These are phyloP conservation scores for Tetrapyrgos nigripes DNA, from an alignment of 1,284 basidiomycete species.

Conservation along the genomic window DNA sequence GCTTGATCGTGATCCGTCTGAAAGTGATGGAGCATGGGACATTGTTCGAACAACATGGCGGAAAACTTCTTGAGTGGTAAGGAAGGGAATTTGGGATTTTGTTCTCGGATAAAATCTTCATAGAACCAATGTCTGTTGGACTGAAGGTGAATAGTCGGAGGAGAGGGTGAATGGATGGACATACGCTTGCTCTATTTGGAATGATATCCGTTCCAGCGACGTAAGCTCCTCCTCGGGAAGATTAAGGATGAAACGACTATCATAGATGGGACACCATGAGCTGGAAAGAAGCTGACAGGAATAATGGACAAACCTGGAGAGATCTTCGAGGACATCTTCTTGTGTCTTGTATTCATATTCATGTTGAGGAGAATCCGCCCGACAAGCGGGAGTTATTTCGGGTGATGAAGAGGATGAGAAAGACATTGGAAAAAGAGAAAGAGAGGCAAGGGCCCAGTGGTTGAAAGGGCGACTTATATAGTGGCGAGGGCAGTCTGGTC, in stretches of 20 bases:
- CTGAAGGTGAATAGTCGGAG: slow-evolving; percentile 16
- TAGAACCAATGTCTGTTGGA: slow-evolving; percentile 95
- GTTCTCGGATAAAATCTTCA: slow-evolving; percentile 96
- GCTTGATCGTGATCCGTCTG: slow-evolving; percentile 85
- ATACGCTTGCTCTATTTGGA: slow-evolving; percentile 99
- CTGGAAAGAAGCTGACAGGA: slow-evolving; percentile 14
- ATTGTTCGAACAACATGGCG: slow-evolving; percentile 88
- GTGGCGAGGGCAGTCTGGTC: slow-evolving; percentile 4
- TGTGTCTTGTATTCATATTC: slow-evolving; percentile 70
- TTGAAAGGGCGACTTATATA: slow-evolving; percentile 12
- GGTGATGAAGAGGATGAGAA: slow-evolving; percentile 74
- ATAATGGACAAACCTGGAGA: slow-evolving; percentile 68
- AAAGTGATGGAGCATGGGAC: slow-evolving; percentile 76
- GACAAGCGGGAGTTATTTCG: slow-evolving; percentile 62
- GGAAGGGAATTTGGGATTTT: slow-evolving; percentile 88
- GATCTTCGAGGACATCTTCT: slow-evolving; percentile 88
- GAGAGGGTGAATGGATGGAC: slow-evolving; percentile 35
- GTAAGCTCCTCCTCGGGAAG: slow-evolving; percentile 93
- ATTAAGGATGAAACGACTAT: slow-evolving; percentile 95
- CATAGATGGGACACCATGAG: slow-evolving; percentile 1
- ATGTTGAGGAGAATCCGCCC: slow-evolving; percentile 53
- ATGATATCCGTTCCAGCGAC: slow-evolving; percentile 93
- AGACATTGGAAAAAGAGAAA: slow-evolving; percentile 44
- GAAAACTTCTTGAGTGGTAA: slow-evolving; percentile 93
- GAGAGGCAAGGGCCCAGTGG: slow-evolving; percentile 22